Conservation (phyloP, 2,329 filamentous ascomycete species). For the Fusarium protoensiforme region DNA sequence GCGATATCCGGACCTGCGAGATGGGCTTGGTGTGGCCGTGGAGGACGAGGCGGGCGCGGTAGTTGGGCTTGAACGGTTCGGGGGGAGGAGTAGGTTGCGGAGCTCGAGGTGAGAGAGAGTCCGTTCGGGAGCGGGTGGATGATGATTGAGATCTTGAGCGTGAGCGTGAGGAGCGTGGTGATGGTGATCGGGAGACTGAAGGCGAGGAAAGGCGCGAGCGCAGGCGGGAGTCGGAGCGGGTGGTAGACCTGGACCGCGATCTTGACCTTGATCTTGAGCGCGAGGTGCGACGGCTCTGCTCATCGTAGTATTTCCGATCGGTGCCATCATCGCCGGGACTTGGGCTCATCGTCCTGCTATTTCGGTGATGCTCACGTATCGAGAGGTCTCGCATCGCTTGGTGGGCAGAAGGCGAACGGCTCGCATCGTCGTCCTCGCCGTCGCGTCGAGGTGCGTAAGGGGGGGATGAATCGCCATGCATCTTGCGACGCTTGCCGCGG, state of each 20-base stretch:
- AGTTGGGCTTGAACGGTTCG: slow-evolving; percentile 71
- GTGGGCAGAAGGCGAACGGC: slow-evolving; percentile 9
- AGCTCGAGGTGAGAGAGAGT: slow-evolving; percentile 41
- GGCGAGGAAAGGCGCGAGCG: slow-evolving; percentile 46
- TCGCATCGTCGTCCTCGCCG: slow-evolving; percentile 19
- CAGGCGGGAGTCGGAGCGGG: slow-evolving; percentile 52
- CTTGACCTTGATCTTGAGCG: slow-evolving; percentile 47
- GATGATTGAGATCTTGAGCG: slow-evolving; percentile 45
- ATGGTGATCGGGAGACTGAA: slow-evolving; percentile 44
- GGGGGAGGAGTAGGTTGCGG: slow-evolving; percentile 51
- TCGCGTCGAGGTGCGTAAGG: slow-evolving; percentile 41
- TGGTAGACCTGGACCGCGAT: slow-evolving; percentile 50
- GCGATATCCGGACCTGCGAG: slow-evolving; percentile 89
- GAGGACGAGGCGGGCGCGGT: slow-evolving; percentile 76
- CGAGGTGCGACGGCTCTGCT: slow-evolving; percentile 44
- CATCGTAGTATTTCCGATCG: slow-evolving; percentile 42
- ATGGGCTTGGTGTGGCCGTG: slow-evolving; percentile 83
- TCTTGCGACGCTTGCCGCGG: slow-evolving; percentile 49
- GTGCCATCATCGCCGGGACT: slow-evolving; percentile 38
- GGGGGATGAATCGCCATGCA: slow-evolving; percentile 43
- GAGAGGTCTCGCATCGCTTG: slow-evolving; percentile 27
- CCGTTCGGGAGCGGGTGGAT: slow-evolving; percentile 45
- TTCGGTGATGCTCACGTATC: slow-evolving; percentile 29
- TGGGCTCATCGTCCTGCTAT: slow-evolving; percentile 39
- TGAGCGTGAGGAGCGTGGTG: slow-evolving; percentile 46